Evolutionary conservation across 441 rosid species (phyloP), one percentile per base, ranked within the genome.

Genomic region (Capsella rubella): DNA sequence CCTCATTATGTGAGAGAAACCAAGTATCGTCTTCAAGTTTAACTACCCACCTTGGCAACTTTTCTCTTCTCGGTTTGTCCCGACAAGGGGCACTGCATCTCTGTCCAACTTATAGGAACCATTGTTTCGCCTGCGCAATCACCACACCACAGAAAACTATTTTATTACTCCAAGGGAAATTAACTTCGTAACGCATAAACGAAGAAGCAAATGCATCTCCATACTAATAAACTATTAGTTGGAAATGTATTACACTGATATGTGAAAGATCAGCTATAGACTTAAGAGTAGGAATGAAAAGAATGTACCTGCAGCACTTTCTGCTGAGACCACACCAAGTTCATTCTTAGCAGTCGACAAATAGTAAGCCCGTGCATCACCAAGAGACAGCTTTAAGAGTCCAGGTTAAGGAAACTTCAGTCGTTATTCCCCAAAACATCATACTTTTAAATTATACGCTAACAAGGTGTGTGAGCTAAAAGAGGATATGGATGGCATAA

Each of bases 21-120:
- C 40, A 58, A 51, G 5, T 49, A 18, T 25, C 1, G 18, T n/a
- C 64, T 32, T 15, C 43, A 71, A 55, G 12, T 53, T 73, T 82
- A 85, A 72, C 73, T 83, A 42, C 82, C 88, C 13, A 86, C 89
- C 70, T 92, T 88, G 8, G 99, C 99, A 51, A 95, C 97, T 82
- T 95, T 95, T 77, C 97, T 85, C 51, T 68, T 84, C 89, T 92
- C 96, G 0, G 82, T 86, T 84, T 92, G 99, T 47, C 97, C 89
- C 0, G 96, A 89, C 84, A 87, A 59, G 3, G 97, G 96, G 68
- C 99, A 92, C 67, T 90, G 97, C 99, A 95, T 87, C 85, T 95
- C 94, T 0, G 93, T 95, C 97, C 99, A 95, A 72, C 94, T 95
- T 64, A 89, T 73, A 0, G 97, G 99, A 64, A 92, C 88, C 97